Percentiles rank a stretch among this genome's conserved stretches.
Conservation (phyloP, 2,329 filamentous ascomycete species). For the Trichophyton verrucosum region DNA sequence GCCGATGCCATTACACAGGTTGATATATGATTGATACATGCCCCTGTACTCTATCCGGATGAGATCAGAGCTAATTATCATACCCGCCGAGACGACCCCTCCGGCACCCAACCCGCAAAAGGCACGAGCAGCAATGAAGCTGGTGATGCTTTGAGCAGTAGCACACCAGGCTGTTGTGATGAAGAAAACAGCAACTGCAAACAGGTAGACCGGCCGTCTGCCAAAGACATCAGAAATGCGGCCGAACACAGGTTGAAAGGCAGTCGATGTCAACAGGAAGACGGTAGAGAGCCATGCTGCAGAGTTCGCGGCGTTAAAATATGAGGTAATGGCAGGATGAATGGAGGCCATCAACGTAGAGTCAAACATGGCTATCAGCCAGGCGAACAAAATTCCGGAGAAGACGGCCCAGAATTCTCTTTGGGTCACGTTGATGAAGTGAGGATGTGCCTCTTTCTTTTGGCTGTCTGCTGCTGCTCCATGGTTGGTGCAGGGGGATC, state of each 20-base stretch:
- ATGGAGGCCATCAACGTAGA: slow-evolving; percentile 69
- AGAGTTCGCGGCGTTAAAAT: slow-evolving; percentile 64
- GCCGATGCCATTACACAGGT: slow-evolving; percentile 27
- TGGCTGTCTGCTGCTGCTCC: neutral
- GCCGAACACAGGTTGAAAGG: slow-evolving; percentile 63
- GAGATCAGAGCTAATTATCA: slow-evolving; percentile 52
- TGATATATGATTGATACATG: slow-evolving; percentile 33
- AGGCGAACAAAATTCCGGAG: slow-evolving; percentile 43
- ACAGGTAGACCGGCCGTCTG: slow-evolving; percentile 54
- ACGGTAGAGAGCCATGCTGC: slow-evolving; percentile 74
- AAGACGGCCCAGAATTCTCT: slow-evolving; percentile 53
- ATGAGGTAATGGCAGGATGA: slow-evolving; percentile 69
- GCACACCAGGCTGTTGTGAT: slow-evolving; percentile 59
- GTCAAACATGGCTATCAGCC: slow-evolving; percentile 54
- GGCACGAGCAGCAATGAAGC: slow-evolving; percentile 59
- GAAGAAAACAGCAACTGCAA: slow-evolving; percentile 49
- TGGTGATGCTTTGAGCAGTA: slow-evolving; percentile 53
- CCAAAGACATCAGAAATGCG: slow-evolving; percentile 63
- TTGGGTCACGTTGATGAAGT: slow-evolving; percentile 29
- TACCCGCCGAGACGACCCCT: slow-evolving; percentile 53
- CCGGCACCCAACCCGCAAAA: slow-evolving; percentile 62
- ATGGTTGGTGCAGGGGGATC: neutral
- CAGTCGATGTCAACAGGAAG: slow-evolving; percentile 63
- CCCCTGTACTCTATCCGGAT: slow-evolving; percentile 55
- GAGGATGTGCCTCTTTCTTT: slow-evolving; percentile 9